Base-by-base conservation (phyloP, 2,329 filamentous ascomycete species). In the Exutisphaerella laricina region DNA sequence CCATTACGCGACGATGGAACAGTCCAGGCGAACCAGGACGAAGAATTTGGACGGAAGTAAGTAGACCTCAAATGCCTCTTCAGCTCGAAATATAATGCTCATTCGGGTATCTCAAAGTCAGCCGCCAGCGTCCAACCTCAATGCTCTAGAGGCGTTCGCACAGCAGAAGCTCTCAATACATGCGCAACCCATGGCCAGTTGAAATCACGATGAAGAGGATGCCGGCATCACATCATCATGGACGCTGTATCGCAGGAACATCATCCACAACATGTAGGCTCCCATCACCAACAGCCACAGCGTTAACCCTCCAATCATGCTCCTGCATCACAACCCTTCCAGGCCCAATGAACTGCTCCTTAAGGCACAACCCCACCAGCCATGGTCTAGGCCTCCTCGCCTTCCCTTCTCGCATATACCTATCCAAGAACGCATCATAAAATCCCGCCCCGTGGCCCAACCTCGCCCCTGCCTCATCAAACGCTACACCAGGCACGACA, bases 361-460 rank as follows among this genome's bases (percentile, higher is more conserved):
- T 76, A 57, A 98, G 77, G 55, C 87, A 85, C 61, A 97, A 74
- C 47, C 87, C 92, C 66, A 88, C 78, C 56, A 80, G 73, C 68
- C 75, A 73, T 55, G 76, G 77, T 69, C 75, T 77, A 52, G 63
- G 65, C 36, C 57, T 51, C 58, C 54, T 51, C 49, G 56, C 53
- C 58, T 54, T 51, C 49, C 56, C 53, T 48, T 57, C 51, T 49
- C 57, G 48, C 55, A 56, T 65, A 75, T 89, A 94, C 55, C 83
- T 79, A 58, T 83, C 79, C 61, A 98, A 69, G 66, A 95, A 98
- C 65, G 82, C 85, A 70, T 98, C 92, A 72, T 98, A 98, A 69
- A 94, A 98, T 22, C 92, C 92, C 66, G 88, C 94, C 43, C 92
- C 92, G 66, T 98, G 92, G 29, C 92, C 92, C 14, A 97, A 75